Evolutionary conservation across 805 yeast genomes (phyloP).

Genomic region (Zygoascus bituminiphila): DNA sequence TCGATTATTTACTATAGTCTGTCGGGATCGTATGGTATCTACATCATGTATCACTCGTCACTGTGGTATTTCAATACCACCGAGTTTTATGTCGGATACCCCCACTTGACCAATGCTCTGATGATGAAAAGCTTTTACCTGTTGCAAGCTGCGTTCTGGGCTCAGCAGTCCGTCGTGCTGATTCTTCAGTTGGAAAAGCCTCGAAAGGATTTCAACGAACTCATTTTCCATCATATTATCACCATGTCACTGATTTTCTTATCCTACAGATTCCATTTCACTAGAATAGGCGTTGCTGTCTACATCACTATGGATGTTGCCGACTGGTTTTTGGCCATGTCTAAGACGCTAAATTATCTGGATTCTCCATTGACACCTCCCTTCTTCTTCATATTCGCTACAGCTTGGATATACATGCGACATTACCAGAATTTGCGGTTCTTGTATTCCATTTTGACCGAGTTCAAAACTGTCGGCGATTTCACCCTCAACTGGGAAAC

Average conservation of each 20-base stretch:
- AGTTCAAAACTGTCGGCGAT: conserved; percentile 78
- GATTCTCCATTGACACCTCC: conserved; percentile 57
- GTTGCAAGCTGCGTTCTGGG: conserved; percentile 95
- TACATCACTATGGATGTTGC: conserved; percentile 95
- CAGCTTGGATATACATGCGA: conserved; percentile 79
- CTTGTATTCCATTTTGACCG: conserved; percentile 53
- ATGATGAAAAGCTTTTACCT: conserved; percentile 75
- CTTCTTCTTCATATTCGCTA: conserved; percentile 59
- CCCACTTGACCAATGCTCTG: conserved; percentile 67
- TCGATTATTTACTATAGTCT: conserved; percentile 71
- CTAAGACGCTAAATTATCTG: conserved; percentile 82
- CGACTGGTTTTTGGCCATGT: conserved; percentile 75
- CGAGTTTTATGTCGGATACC: conserved; percentile 71
- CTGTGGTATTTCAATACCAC: conserved; percentile 85
- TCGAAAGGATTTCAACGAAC: conserved; percentile 85
- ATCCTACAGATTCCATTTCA: conserved; percentile 90
- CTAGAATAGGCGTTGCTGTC: conserved; percentile 88
- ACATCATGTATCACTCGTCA: conserved; percentile 76
- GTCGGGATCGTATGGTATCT: conserved; percentile 80
- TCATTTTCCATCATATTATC: conserved; percentile 86
- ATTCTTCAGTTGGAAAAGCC: conserved; percentile 86
- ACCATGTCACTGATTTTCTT: conserved; percentile 80
- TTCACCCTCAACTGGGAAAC: conserved; percentile 74
- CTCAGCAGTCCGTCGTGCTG: conserved; percentile 84
- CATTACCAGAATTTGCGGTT: conserved; percentile 77